Conservation (phyloP, 208 protist species). For the Vickermania ingenoplastis region DNA sequence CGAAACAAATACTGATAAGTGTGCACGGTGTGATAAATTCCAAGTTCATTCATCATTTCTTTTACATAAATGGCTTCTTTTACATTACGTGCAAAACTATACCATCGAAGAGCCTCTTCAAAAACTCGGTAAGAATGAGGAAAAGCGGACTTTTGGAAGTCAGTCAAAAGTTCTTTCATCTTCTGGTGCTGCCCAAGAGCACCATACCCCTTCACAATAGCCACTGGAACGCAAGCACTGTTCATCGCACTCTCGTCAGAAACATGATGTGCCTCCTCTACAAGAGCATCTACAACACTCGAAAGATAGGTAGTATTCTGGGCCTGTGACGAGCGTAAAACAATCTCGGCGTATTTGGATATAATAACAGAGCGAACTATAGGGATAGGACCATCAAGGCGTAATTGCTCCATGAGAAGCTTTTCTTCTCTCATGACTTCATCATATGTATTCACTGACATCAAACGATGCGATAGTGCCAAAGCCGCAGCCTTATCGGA, state of each 20-base stretch:
- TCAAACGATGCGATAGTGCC: slow-evolving; percentile 18
- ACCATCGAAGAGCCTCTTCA: slow-evolving; percentile 87
- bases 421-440: slow-evolving; percentile 58
- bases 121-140: slow-evolving; percentile 70
- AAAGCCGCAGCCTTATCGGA: slow-evolving; percentile 48
- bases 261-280: slow-evolving; percentile 68
- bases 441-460: slow-evolving; percentile 4
- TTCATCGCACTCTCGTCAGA: slow-evolving; percentile 37
- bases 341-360: slow-evolving; percentile 60
- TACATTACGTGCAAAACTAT: slow-evolving; percentile 70
- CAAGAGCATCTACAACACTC: slow-evolving; percentile 60
- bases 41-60: slow-evolving; percentile 68
- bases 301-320: slow-evolving; percentile 22
- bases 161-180: slow-evolving; percentile 66
- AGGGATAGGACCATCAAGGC: slow-evolving; percentile 36
- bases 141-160: slow-evolving; percentile 26
- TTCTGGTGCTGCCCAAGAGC: slow-evolving; percentile 65
- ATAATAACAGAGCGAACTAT: slow-evolving; percentile 64
- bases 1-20: slow-evolving; percentile 83
- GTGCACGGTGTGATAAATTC: slow-evolving; percentile 69
- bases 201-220: slow-evolving; percentile 79
- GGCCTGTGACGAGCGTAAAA: slow-evolving; percentile 9
- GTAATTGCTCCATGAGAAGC: slow-evolving; percentile 35
- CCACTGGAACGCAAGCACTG: slow-evolving; percentile 37
- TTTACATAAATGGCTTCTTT: slow-evolving; percentile 86